phyloP scores from a whole-genome alignment of 2,329 filamentous ascomycete species.

The Calonectria ilicicola region DNA sequence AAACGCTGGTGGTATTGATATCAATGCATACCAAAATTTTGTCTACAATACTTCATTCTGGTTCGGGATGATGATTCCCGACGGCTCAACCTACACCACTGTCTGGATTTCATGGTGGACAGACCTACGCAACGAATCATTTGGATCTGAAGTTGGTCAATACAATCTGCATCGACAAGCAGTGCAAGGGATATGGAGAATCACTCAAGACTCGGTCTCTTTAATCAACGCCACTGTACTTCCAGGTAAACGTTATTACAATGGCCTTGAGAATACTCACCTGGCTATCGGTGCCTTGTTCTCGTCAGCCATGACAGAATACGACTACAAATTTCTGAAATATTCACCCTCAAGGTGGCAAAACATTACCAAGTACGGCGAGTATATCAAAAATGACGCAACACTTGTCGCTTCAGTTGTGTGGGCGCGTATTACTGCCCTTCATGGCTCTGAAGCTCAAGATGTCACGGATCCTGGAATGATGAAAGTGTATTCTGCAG shows the following conservation, averaged over 20 bases:
- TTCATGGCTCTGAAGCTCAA: background rate
- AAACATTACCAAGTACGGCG: background rate
- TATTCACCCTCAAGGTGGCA: background rate
- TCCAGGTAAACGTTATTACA: background rate
- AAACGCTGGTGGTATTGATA: background rate
- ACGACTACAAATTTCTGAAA: background rate
- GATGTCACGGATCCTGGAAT: background rate
- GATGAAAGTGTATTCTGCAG: background rate
- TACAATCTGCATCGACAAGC: background rate
- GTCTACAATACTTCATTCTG: background rate
- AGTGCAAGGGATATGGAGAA: background rate
- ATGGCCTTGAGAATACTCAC: background rate
- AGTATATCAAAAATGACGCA: background rate
- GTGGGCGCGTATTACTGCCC: background rate
- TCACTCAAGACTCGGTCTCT: background rate
- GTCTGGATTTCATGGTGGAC: background rate
- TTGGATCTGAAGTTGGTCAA: background rate
- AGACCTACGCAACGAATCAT: background rate
- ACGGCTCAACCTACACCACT: background rate
- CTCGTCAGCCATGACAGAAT: background rate
- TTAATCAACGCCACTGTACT: background rate
- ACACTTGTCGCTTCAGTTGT: background rate
- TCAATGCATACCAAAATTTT: background rate
- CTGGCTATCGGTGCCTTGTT: background rate
- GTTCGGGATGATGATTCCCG: background rate